A percentile compares a stretch with the other conserved stretches of the same genome.
These are phyloP conservation scores for Begonia loranthoides DNA, from an alignment of 306 rosid genomes.

Conservation along the genomic window DNA sequence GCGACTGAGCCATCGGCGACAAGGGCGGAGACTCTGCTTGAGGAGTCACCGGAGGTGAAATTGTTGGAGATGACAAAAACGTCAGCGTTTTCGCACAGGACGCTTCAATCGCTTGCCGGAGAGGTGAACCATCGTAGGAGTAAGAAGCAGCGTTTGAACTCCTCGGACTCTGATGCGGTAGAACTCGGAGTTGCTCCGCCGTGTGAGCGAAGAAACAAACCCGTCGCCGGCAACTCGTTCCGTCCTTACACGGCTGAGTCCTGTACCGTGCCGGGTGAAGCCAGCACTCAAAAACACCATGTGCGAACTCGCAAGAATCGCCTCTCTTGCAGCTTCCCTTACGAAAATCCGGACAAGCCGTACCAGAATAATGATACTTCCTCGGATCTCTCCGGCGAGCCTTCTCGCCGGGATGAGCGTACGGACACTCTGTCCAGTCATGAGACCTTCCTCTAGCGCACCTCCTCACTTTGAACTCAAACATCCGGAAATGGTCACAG, in stretches of 20 bases:
- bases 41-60: conserved; percentile 47
- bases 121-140: conserved; percentile 61
- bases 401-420: conserved; percentile 88
- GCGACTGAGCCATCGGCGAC: conserved; percentile 41
- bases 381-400: conserved; percentile 84
- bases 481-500: conserved; percentile 1
- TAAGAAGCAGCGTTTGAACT: conserved; percentile 22
- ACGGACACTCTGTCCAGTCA: conserved; percentile 88
- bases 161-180: conserved; percentile 47
- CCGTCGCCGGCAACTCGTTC: conserved; percentile 56
- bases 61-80: conserved; percentile 30
- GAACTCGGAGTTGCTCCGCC: conserved; percentile 56
- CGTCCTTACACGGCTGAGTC: conserved; percentile 87
- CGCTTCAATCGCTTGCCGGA: conserved; percentile 33
- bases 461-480: background rate
- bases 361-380: conserved; percentile 62
- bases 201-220: conserved; percentile 87
- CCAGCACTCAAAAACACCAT: conserved; percentile 91
- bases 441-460: background rate
- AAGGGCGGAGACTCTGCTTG: conserved; percentile 48
- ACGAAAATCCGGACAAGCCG: conserved; percentile 79
- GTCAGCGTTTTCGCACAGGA: conserved; percentile 19
- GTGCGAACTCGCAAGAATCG: conserved; percentile 67
- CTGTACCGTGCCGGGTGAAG: conserved; percentile 79
- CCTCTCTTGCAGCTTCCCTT: conserved; percentile 69